Evolutionary conservation across 2,329 filamentous ascomycete genomes (phyloP), one percentile per base, ranked within the genome.

Genomic region (Aspergillus fijiensis): DNA sequence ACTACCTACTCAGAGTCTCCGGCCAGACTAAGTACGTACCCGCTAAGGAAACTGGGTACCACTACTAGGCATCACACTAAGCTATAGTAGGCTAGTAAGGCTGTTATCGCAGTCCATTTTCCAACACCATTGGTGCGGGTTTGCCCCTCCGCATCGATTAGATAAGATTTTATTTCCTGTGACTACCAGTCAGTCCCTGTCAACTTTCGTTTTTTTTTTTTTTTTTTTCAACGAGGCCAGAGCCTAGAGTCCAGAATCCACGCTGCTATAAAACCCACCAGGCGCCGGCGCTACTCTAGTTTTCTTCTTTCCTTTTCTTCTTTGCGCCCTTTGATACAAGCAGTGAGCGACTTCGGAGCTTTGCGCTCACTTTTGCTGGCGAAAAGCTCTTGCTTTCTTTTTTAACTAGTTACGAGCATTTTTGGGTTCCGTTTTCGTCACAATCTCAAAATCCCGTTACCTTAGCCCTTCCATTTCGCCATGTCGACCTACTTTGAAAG

Each of bases 301-400:
- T 51, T 51, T 51, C 21, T 49, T 58, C 25, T 48, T 35, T 53
- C 27, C 42, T 54, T n/a, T 58, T 49, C 35, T 35, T 23, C 53
- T 58, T 45, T 53, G 52, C 53, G 56, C 56, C 50, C 56, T 51
- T 45, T 19, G 51, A 21, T 55, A 29, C 27, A 48, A 39, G 56
- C 56, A 58, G 56, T 58, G 56, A 58, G 51, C 56, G 56, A 58
- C 50, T 58, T 58, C 29, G 29, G 56, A 49, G 56, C 56, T 58
- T 58, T 58, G 56, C 56, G 56, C 51, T 58, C 56, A 58, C 56
- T 31, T 49, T 49, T 58, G 56, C 56, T 58, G 56, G 56, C 56
- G 56, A 58, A 58, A 58, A 58, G 56, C 56, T 58, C 56, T 19
- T 45, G 39, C 39, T 45, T 45, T 45, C 9, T 19, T 35, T 5